Evolutionary conservation across 192 early-diverging fungal genomes (phyloP).

Genomic region (Gryganskiella cystojenkinii): DNA sequence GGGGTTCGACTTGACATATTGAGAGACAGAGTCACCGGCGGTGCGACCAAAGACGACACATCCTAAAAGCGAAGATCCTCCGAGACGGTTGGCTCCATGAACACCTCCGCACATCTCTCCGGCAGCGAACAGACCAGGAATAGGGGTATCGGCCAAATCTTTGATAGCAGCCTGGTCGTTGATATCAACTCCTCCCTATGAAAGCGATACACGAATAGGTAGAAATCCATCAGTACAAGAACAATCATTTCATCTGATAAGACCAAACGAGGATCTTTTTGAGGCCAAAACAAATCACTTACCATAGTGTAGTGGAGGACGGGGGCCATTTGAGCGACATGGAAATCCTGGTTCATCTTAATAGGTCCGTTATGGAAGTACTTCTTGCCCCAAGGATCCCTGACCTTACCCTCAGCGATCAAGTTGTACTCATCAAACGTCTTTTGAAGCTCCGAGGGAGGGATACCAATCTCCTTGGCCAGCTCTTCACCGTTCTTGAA

Average conservation of each 20-base stretch:
- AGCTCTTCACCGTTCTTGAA: conserved; percentile 79
- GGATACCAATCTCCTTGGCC: conserved; percentile 80
- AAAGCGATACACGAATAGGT: conserved; percentile 3
- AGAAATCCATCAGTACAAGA: too few species aligned
- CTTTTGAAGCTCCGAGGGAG: conserved; percentile 59
- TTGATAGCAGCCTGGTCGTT: conserved; percentile 74
- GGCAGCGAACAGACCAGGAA: conserved; percentile 89
- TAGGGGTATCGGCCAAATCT: conserved; percentile 58
- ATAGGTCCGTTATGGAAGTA: conserved; percentile 73
- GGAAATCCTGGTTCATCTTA: conserved; percentile 66
- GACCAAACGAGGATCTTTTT: too few species aligned
- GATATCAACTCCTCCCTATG: conserved; percentile 86
- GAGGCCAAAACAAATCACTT: too few species aligned
- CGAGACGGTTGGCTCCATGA: conserved; percentile 96
- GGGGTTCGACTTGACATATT: conserved; percentile 68
- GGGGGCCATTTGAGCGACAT: conserved; percentile 80
- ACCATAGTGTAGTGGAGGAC: conserved; percentile 91
- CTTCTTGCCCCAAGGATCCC: conserved; percentile 77
- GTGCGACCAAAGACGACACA: conserved; percentile 97
- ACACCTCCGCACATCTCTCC: conserved; percentile 97
- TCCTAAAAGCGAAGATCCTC: conserved; percentile 92
- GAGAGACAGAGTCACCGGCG: conserved; percentile 78
- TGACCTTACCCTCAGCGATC: conserved; percentile 62
- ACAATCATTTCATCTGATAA: too few species aligned
- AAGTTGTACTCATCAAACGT: conserved; percentile 70